Conservation (phyloP, 805 yeast genomes). For the Metschnikowia continentalis region DNA sequence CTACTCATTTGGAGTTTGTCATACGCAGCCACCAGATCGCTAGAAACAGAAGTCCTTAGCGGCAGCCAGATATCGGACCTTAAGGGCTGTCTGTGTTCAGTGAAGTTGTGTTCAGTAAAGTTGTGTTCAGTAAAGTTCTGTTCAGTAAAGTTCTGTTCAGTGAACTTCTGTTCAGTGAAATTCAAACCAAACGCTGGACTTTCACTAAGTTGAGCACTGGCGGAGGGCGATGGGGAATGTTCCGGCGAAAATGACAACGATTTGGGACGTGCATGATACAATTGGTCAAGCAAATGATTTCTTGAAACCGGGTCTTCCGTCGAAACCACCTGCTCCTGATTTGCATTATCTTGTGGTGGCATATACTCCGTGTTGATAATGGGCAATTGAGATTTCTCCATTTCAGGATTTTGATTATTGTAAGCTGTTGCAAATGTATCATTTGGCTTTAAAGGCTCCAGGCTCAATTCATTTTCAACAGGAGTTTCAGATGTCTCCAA, state of each 20-base stretch:
- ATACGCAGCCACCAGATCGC: neutral
- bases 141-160: no score
- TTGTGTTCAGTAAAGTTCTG: no score
- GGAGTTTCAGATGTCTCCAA: neutral
- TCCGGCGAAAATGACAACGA: constrained; percentile 13
- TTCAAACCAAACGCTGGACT: neutral
- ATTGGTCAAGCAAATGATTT: constrained; percentile 31
- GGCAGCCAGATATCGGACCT: constrained; percentile 2
- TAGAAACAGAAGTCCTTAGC: neutral
- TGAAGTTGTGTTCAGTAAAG: no score
- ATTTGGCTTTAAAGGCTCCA: neutral
- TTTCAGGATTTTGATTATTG: neutral
- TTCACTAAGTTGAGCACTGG: neutral
- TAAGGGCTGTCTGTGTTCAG: neutral
- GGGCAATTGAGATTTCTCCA: neutral
- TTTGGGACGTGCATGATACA: constrained; percentile 31
- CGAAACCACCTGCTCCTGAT: neutral
- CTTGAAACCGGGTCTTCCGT: constrained; percentile 8
- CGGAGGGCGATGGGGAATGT: constrained; percentile 5
- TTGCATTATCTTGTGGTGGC: neutral
- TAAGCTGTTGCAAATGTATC: neutral
- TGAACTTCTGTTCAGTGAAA: neutral
- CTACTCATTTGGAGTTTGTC: neutral
- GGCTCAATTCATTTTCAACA: neutral
- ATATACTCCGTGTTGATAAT: neutral